Conservation (phyloP, 1,284 basidiomycete genomes). For the Sanguinoderma infundibulare region DNA sequence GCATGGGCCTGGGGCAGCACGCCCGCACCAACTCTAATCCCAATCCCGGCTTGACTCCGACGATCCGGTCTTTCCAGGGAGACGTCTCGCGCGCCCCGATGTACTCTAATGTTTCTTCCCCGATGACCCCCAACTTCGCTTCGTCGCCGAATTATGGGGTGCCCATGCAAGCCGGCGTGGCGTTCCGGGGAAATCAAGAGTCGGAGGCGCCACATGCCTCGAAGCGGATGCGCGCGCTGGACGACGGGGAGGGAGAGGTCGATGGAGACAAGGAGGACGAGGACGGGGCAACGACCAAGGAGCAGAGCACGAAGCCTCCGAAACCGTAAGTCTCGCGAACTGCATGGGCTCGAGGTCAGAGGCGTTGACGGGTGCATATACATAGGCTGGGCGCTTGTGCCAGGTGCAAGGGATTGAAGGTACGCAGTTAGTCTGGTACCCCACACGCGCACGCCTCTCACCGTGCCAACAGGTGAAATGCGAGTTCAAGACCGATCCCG, state of each 20-base stretch:
- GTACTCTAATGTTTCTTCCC: slow-evolving; percentile 16
- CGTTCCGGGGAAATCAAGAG: slow-evolving; percentile 14
- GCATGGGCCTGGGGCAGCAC: slow-evolving; percentile 11
- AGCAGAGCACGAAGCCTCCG: slow-evolving; percentile 42
- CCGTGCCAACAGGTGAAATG: slow-evolving; percentile 57
- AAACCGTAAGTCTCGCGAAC: slow-evolving; percentile 47
- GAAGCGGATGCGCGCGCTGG: slow-evolving; percentile 48
- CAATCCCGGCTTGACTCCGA: slow-evolving; percentile 20
- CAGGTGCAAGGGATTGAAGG: slow-evolving; percentile 77
- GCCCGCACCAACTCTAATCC: slow-evolving; percentile 13
- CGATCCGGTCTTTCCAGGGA: slow-evolving; percentile 19
- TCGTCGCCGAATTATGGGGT: slow-evolving; percentile 12
- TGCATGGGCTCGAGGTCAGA: neutral
- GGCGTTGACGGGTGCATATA: slow-evolving; percentile 8
- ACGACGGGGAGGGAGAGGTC: slow-evolving; percentile 45
- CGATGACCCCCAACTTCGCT: slow-evolving; percentile 19
- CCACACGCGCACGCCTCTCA: neutral
- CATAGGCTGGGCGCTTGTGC: slow-evolving; percentile 56
- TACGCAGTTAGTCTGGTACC: slow-evolving; percentile 28
- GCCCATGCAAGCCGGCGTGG: slow-evolving; percentile 14
- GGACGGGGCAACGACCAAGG: slow-evolving; percentile 22
- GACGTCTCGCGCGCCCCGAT: slow-evolving; percentile 16
- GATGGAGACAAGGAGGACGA: slow-evolving; percentile 36
- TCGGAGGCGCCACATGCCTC: slow-evolving; percentile 19
- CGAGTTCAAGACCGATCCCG: slow-evolving; percentile 68